Evolutionary conservation across 2,329 filamentous ascomycete genomes (phyloP).

Genomic region (Chrysoporthe austroafricana): DNA sequence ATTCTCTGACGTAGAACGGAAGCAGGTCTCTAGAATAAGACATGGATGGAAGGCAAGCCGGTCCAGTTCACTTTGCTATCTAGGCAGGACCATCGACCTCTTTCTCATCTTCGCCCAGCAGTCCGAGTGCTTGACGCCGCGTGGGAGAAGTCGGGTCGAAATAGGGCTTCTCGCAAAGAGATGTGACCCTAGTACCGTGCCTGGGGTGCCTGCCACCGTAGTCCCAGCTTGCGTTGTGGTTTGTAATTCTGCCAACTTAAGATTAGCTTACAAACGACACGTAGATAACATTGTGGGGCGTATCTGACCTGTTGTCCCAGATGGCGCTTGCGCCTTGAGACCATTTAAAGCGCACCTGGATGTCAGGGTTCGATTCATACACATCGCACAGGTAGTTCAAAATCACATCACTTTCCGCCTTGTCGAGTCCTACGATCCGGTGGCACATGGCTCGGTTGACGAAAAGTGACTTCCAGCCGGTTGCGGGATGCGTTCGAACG

Average conservation of each 20-base stretch:
- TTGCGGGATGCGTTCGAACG: conserved; percentile 72
- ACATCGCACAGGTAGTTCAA: conserved; percentile 70
- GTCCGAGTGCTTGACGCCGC: conserved; percentile 66
- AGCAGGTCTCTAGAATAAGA: background rate
- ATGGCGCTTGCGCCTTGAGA: conserved; percentile 67
- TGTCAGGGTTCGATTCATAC: conserved; percentile 71
- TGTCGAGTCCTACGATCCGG: conserved; percentile 70
- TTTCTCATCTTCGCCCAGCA: conserved; percentile 61
- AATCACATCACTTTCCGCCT: conserved; percentile 69
- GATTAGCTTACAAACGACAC: background rate
- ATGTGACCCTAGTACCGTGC: conserved; percentile 73
- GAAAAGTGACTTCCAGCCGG: conserved; percentile 74
- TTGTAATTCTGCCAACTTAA: conserved; percentile 59
- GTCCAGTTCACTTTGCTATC: too few relatives aligned
- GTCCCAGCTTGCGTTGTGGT: conserved; percentile 76
- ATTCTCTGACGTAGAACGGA: background rate
- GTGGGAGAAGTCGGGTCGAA: conserved; percentile 68
- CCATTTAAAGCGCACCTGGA: conserved; percentile 74
- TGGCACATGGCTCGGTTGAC: conserved; percentile 73
- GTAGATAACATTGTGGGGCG: background rate
- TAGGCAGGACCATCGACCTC: conserved; percentile 30
- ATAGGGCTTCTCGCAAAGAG: conserved; percentile 71
- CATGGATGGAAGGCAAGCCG: too few relatives aligned
- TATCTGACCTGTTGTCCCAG: conserved; percentile 68
- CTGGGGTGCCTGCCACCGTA: conserved; percentile 69